A percentile compares a stretch with the other conserved stretches of the same genome.
phyloP scores from a whole-genome alignment of 2,329 filamentous ascomycete genomes.

The Aspergillus chevalieri region DNA sequence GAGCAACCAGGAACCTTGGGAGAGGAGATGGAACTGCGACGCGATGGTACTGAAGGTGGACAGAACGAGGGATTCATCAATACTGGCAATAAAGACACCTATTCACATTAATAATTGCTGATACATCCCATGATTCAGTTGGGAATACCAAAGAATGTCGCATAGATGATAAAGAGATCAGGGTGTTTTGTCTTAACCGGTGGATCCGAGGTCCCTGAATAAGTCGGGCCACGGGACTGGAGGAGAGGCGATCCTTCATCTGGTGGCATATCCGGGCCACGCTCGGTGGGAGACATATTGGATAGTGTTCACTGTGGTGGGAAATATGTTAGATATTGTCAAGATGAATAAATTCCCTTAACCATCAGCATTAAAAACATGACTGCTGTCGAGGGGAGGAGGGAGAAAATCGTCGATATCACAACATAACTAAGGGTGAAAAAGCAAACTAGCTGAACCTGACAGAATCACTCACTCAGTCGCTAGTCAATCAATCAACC shows the following conservation, averaged over 20 bases:
- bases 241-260: background rate
- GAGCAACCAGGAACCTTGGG: conserved; percentile 40
- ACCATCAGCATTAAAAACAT: too few relatives aligned
- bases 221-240: background rate
- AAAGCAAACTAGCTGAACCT: too few relatives aligned
- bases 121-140: background rate
- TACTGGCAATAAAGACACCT: conserved; percentile 57
- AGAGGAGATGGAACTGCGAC: conserved; percentile 40
- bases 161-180: background rate
- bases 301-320: background rate
- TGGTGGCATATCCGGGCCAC: background rate
- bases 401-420: too few relatives aligned
- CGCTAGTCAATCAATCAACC: too few relatives aligned
- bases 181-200: background rate
- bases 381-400: too few relatives aligned
- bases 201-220: too few relatives aligned
- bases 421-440: too few relatives aligned
- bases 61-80: conserved; percentile 57
- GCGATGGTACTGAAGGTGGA: conserved; percentile 55
- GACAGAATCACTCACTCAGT: too few relatives aligned
- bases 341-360: background rate
- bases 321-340: background rate
- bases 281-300: background rate
- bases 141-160: background rate
- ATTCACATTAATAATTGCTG: background rate